phyloP scores from a whole-genome alignment of 495 filamentous ascomycete genomes.

The Pseudoneurospora amorphoporcata region DNA sequence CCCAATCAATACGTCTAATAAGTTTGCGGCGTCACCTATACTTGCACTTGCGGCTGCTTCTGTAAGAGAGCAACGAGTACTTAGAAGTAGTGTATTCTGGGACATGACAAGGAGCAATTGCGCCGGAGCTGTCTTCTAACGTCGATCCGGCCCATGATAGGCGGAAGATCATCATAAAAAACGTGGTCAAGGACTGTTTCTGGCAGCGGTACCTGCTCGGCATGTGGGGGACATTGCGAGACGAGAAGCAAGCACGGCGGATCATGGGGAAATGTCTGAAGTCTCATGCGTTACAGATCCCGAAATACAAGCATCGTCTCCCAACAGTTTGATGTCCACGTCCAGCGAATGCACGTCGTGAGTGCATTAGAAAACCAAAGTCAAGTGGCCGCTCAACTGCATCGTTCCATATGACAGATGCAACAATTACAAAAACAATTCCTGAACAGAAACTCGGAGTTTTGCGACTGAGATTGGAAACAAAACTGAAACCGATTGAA shows the following conservation, averaged over 20 bases:
- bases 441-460: background rate
- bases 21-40: background rate
- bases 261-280: background rate
- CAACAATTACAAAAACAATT: background rate
- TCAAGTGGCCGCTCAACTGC: background rate
- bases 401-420: background rate
- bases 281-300: background rate
- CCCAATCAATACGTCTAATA: background rate
- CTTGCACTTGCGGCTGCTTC: background rate
- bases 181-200: background rate
- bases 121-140: background rate
- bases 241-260: background rate
- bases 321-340: background rate
- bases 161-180: background rate
- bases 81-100: too few species aligned
- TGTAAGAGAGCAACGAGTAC: background rate
- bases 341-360: background rate
- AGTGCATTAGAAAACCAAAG: background rate
- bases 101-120: background rate
- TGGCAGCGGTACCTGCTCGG: background rate
- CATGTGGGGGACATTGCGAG: background rate
- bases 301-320: too few species aligned
- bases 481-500: background rate
- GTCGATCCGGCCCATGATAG: background rate
- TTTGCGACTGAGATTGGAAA: background rate